Evolutionary conservation across 257 asterid genomes (phyloP), one percentile per base, ranked within the genome.

Genomic region (Petrea volubilis): DNA sequence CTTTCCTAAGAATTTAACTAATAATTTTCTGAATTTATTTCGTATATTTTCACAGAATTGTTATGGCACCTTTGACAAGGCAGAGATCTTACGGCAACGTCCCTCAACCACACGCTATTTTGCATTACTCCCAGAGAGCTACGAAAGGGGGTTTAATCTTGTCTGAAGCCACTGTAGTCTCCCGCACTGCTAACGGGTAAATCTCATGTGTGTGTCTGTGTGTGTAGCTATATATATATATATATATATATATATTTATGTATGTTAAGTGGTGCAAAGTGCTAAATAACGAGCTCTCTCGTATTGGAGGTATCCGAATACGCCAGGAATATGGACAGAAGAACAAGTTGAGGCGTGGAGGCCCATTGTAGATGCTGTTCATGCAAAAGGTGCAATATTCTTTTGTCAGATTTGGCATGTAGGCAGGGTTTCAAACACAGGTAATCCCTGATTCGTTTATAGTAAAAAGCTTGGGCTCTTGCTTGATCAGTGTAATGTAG

Each of bases 11-110:
- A 7, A 41, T 41, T 15, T 41, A 2, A 12, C 6, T 24, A 8
- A 18, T 31, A 9, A n/a, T 12, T 43, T 68, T n/a, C 52, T 65
- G 33, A 58, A 20, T 34, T 58, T 38, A 38, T 38, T 38, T 38
- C 10, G 15, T 56, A 0, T 28, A 1, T 17, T 20, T 40, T 1
- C 40, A n/a, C 78, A 81, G 84, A 77, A 67, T 81, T 66, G 84
- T 84, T 25, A 44, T 81, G 84, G 82, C 88, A 50, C 86, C 88
- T 7, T 65, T 84, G 46, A 81, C 86, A 15, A 81, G 89, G 59
- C 80, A 71, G 63, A 84, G 84, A 74, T 78, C 89, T 3, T 76
- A 28, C 14, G 70, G 74, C 15, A 71, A 68, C 11, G 62, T 84
- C 66, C 84, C 86, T 23, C 89, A 84, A 47, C 73, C 74, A 13